Percentiles rank a stretch among this genome's conserved stretches.
Evolutionary conservation across 192 early-diverging fungal genomes (phyloP).

Genomic region (Linnemannia schmuckeri): DNA sequence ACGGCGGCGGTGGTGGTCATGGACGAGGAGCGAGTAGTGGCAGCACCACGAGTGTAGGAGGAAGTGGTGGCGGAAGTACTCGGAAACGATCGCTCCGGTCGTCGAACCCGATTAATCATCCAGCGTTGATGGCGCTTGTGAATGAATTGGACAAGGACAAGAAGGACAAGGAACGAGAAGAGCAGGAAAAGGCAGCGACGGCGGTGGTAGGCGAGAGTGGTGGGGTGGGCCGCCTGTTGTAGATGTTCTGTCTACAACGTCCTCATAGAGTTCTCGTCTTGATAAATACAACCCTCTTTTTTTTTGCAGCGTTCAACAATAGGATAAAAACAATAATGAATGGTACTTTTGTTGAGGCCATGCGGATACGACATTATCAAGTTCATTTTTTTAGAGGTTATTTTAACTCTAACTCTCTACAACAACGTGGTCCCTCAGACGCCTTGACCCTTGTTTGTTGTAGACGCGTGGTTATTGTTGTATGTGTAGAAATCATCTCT

Average conservation of each 20-base stretch:
- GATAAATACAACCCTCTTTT: too few relatives aligned
- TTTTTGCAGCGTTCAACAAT: too few relatives aligned
- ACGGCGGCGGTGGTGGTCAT: conserved; percentile 14
- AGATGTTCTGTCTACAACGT: conserved; percentile 8
- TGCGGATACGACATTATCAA: not conserved
- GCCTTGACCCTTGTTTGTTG: not conserved
- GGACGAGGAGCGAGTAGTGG: conserved; percentile 19
- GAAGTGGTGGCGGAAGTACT: not conserved
- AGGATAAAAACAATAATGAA: too few relatives aligned
- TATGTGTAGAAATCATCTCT: not conserved
- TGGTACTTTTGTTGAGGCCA: not conserved
- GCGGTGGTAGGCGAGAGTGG: too few relatives aligned
- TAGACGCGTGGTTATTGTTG: not conserved
- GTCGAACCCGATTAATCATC: conserved; percentile 40
- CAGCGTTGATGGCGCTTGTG: conserved; percentile 44
- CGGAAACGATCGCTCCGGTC: conserved; percentile 43
- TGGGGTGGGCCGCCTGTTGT: not conserved
- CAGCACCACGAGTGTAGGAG: conserved; percentile 3
- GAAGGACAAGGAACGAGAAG: conserved; percentile 26
- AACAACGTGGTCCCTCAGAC: not conserved
- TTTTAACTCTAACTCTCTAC: not conserved
- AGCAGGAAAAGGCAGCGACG: conserved; percentile 8
- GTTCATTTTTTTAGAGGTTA: too few relatives aligned
- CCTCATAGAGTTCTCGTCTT: not conserved
- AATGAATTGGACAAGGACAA: conserved; percentile 50